Conservation (phyloP, 495 filamentous ascomycete species). For the Tetracladium setigerum region DNA sequence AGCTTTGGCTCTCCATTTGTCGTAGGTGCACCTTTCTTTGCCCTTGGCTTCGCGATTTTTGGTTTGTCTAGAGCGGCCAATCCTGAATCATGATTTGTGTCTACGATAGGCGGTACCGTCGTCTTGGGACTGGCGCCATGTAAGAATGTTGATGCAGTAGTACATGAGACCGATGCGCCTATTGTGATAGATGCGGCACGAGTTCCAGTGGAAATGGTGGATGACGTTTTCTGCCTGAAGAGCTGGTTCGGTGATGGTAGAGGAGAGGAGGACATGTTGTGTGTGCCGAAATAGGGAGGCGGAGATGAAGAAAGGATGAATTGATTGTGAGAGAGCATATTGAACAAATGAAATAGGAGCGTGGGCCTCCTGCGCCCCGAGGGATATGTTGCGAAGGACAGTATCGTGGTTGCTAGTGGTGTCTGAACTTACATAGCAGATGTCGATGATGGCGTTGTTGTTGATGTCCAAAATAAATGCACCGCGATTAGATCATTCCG, state of each 20-base stretch:
- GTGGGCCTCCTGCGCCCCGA: slow-evolving; percentile 36
- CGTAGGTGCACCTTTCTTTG: slow-evolving; percentile 4
- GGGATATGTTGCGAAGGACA: slow-evolving; percentile 19
- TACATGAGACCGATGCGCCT: slow-evolving; percentile 27
- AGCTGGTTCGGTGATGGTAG: slow-evolving; percentile 36
- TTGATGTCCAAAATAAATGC: not conserved
- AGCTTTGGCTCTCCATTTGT: slow-evolving; percentile 10
- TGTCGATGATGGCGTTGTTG: not conserved
- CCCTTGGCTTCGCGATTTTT: slow-evolving; percentile 17
- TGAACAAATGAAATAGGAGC: slow-evolving; percentile 11
- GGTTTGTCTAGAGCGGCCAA: slow-evolving; percentile 6
- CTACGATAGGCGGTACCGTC: not conserved
- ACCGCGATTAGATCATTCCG: not conserved
- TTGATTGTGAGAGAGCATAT: slow-evolving; percentile 30
- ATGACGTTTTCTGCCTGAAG: slow-evolving; percentile 24
- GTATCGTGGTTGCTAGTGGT: slow-evolving; percentile 7
- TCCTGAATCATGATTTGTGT: slow-evolving; percentile 3
- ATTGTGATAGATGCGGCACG: slow-evolving; percentile 26
- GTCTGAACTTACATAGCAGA: not conserved
- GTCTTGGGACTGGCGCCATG: not conserved
- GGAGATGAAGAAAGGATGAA: slow-evolving; percentile 31
- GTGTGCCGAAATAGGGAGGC: slow-evolving; percentile 15
- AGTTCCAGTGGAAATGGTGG: slow-evolving; percentile 26
- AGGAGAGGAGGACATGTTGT: slow-evolving; percentile 35
- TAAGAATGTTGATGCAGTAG: slow-evolving; percentile 32